Conservation (phyloP, 306 rosid species). For the Alnus rubra region DNA sequence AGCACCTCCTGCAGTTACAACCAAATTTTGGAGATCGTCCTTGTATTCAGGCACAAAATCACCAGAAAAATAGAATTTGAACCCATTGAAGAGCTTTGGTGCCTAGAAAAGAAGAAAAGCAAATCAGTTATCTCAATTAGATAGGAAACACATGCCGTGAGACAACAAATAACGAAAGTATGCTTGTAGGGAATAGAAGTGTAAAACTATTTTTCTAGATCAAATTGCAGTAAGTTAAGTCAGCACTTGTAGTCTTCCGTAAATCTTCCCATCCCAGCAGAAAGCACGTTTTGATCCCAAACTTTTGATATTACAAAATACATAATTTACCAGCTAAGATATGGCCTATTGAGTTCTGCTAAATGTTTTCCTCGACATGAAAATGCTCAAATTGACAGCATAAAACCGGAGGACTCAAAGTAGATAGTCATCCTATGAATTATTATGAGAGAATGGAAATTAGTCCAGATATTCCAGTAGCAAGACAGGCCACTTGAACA, state of each 20-base stretch:
- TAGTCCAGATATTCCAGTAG: constrained; percentile 20
- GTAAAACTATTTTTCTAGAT: not conserved
- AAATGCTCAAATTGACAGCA: not conserved
- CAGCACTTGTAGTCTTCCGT: not conserved
- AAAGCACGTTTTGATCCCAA: not conserved
- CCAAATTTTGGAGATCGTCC: constrained; percentile 71
- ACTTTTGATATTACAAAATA: not conserved
- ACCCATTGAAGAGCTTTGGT: constrained; percentile 68
- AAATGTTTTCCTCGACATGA: not conserved
- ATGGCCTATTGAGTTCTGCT: not conserved
- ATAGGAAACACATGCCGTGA: not conserved
- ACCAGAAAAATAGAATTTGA: constrained; percentile 66
- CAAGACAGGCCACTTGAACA: not conserved
- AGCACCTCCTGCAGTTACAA: constrained; percentile 70
- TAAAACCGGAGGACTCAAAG: not conserved
- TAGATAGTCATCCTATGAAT: not conserved
- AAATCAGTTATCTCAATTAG: constrained; percentile 11
- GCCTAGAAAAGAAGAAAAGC: constrained; percentile 45
- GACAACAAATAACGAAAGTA: not conserved
- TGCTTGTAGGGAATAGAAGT: not conserved
- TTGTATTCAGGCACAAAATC: constrained; percentile 51
- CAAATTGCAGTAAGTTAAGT: not conserved
- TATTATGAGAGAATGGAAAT: constrained; percentile 9
- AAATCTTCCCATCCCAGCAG: not conserved
- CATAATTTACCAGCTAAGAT: not conserved